Evolutionary conservation across 768 basidiomycete species (phyloP), one percentile per base, ranked within the genome.

Genomic region (Boletellus ananas): DNA sequence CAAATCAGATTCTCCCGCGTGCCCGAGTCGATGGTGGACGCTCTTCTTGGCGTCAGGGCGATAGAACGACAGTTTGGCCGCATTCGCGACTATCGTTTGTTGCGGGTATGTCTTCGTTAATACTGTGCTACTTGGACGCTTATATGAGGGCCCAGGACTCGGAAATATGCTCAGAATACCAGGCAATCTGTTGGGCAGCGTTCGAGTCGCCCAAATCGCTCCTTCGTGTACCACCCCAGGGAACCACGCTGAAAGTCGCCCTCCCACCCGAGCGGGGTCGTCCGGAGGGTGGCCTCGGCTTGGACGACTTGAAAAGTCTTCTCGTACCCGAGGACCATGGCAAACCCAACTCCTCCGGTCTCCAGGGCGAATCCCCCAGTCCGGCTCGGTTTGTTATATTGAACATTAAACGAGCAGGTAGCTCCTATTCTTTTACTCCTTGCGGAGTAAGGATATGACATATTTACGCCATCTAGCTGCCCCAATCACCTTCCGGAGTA

Each of bases 61-160:
- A 56, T 85, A 25, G 84, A 87, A 66, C 72, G 72, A 16, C 75
- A 72, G 47, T 81, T 76, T 61, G 81, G 81, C 13, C 64, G 70
- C 9, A 58, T 83, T 31, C 61, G 70, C 23, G 76, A 78, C 45
- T 78, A 70, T 41, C 62, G 65, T 38, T 68, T 76, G 35, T 52
- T 63, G 29, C 70, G 72, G 66, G 80, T 79, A 57, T 18, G 70
- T 64, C 21, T 38, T 31, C 7, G 1, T 23, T n/a, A 7, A 2
- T 17, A 0, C 12, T 25, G 34, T 29, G 27, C 41, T 4, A 34
- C 12, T 11, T 1, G 9, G 14, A 25, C 6, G 17, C n/a, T 48
- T 7, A 48, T 6, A 54, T 23, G 4, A 2, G 8, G 3, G 2
- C 20, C 2, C 51, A 82, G 81, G 81, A 83, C 54, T 70, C 55